Evolutionary conservation across 2,329 filamentous ascomycete genomes (phyloP), one percentile per base, ranked within the genome.

Genomic region (Tolypocladium inflatum): DNA sequence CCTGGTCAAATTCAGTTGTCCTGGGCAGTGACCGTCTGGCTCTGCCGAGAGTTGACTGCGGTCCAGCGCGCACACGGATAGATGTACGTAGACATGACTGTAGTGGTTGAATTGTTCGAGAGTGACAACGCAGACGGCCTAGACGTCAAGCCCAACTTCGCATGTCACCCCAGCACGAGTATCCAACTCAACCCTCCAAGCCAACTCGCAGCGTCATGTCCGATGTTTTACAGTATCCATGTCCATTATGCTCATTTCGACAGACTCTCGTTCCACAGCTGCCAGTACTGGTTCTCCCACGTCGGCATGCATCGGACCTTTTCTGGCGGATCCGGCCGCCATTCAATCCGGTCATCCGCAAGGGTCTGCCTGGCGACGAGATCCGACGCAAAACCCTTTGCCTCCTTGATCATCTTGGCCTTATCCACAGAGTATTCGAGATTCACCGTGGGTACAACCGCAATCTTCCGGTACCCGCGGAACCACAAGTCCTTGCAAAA

Each of bases 401-500:
- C 59, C 11, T 69, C 63, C 66, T 84, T 85, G 42, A 82, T 76
- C 58, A 67, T 67, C 54, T 63, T 68, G 1, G 72, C 77, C 4
- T 69, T 70, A 2, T 77, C 72, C 60, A 81, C 70, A 4, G 74
- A 74, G 63, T 85, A 84, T 59, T 78, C 81, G 2, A 85, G 67
- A 61, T 81, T 83, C 3, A 85, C 76, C 3, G 73, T 74, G 0
- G 82, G 82, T 11, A 85, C 73, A 0, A 83, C 79, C 0, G 81
- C 81, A 60, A 85, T 81, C 62, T 75, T 80, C 15, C 76, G 73
- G 59, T 74, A 75, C 2, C 79, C 79, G 6, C 66, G 61, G 17
- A 63, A 72, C 79, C 81, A 85, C 63, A 85, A 58, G 60, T 85
- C 82, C 59, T 84, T 84, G 61, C 78, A 80, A 50, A 85, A 79